Percentiles rank a stretch among this genome's conserved stretches.
Evolutionary conservation across 768 basidiomycete genomes (phyloP).

Genomic region (Mycena sanguinolenta): DNA sequence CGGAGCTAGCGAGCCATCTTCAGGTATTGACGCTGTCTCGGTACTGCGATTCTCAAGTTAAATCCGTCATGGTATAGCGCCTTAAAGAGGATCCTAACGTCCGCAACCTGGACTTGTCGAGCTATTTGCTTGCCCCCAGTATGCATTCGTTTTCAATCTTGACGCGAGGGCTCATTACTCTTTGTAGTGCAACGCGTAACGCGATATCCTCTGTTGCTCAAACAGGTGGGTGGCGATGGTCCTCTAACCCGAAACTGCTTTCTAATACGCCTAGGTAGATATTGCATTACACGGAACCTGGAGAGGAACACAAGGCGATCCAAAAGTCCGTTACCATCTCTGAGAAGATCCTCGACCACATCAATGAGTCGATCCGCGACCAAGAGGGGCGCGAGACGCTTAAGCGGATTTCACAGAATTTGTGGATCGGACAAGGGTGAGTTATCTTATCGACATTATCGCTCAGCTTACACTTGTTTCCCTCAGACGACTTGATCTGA

Average conservation of each 20-base stretch:
- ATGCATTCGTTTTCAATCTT: conserved; percentile 45
- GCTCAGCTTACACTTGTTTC: conserved; percentile 4
- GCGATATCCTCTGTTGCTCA: conserved; percentile 91
- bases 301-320: conserved; percentile 71
- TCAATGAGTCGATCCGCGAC: conserved; percentile 91
- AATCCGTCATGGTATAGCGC: conserved; percentile 57
- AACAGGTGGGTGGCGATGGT: conserved; percentile 61
- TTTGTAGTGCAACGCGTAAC: conserved; percentile 94
- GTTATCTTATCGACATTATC: conserved; percentile 35
- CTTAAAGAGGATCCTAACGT: conserved; percentile 83
- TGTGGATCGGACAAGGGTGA: conserved; percentile 92
- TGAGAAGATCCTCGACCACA: conserved; percentile 79
- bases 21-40: conserved; percentile 65
- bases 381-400: conserved; percentile 88
- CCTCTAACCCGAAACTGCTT: too few relatives aligned
- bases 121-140: conserved; percentile 94
- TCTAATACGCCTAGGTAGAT: conserved; percentile 60
- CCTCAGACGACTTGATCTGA: conserved; percentile 84
- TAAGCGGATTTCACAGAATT: conserved; percentile 75
- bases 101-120: conserved; percentile 89
- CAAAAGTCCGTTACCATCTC: conserved; percentile 69
- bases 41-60: background rate
- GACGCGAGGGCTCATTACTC: background rate
- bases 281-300: conserved; percentile 80
- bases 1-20: conserved; percentile 73